Base-by-base conservation (phyloP, 192 early-diverging fungal genomes). In the Entomortierella lignicola region DNA sequence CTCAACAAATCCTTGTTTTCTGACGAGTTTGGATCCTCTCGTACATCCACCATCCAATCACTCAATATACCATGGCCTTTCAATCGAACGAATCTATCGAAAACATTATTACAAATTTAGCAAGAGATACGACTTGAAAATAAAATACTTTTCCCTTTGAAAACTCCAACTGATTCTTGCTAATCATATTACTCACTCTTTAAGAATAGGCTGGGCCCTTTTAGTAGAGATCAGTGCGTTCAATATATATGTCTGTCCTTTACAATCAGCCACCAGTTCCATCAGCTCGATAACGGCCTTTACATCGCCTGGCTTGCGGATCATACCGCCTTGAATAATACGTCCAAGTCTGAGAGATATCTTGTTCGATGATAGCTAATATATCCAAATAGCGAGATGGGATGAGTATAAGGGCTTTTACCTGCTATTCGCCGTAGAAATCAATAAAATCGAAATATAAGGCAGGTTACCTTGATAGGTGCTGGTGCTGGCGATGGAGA, bases 221-320 rank as follows among this genome's bases (percentile, higher is more conserved):
- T 58, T 72, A 27, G 70, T 61, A 12, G 34, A 63, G 42, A 72
- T 39, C 48, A 72, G 43, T 0, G 70, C 53, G 39, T 63, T 72
- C 31, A 72, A 30, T 18, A 72, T 72, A 17, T 72, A 72, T 47
- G 56, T 57, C 4, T 61, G 60, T 8, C 60, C 61, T 23, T 39
- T 43, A 27, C 27, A 48, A 42, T 72, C 70, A 6, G 26, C 32
- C 0, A 54, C 61, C 11, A 29, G 54, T 17, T 54, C 31, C 70
- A 72, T 72, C 6, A 72, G 20, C 18, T 63, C 32, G 8, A 63
- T 41, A 15, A 55, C 51, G 10, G 17, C 42, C 29, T 57, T 29
- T 6, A 72, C 34, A 31, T 72, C 58, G 6, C 55, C 34, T 15
- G 70, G 2, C 20, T 56, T 50, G 23, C 55, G 48, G 42, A 72